Evolutionary conservation across 352 stramenopile species (phyloP), one percentile per base, ranked within the genome.

Genomic region (Saprolegnia diclina): DNA sequence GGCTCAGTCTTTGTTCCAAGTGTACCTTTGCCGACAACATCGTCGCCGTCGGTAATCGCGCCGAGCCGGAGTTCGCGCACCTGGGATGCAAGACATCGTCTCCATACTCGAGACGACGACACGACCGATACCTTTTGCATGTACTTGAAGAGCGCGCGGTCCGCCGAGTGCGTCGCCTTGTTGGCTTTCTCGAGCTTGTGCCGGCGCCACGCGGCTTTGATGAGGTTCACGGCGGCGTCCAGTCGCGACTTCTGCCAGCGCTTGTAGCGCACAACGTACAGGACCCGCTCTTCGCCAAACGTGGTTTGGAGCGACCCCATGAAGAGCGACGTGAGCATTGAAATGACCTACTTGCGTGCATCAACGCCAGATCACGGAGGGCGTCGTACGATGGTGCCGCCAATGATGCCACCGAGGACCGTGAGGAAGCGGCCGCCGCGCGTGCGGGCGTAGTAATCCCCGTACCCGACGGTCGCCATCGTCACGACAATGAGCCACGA

Each of bases 251-350:
- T 35, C 37, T 69, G 63, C 63, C 63, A 69, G 19, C 63, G 63
- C 37, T 69, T 69, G 53, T 61, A 69, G 19, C 63, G 63, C 18
- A 69, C 63, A 26, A 69, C 63, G 29, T 69, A 52, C 1, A 69
- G 45, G 9, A 69, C 63, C 22, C 54, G 53, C 24, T 69, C 63
- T 48, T 69, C 63, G 53, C 63, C 63, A 40, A 52, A 52, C 1
- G 63, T 69, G 50, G 63, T 69, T 61, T 69, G 63, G 21, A 69
- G 63, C 11, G 63, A 69, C n/a, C 63, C 63, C 63, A 69, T 69
- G n/a, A 69, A 69, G 18, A 69, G 53, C 53, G 63, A 69, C 29
- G 63, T 69, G 19, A 69, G 46, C 63, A 69, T 69, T 45, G 63
- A 69, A 0, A 69, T 69, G 29, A 69, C 63, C 63, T 69, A 56